Percentiles rank a stretch among this genome's conserved stretches.
Conservation (phyloP, 108 stramenopile species). For the Skeletonema potamos region DNA sequence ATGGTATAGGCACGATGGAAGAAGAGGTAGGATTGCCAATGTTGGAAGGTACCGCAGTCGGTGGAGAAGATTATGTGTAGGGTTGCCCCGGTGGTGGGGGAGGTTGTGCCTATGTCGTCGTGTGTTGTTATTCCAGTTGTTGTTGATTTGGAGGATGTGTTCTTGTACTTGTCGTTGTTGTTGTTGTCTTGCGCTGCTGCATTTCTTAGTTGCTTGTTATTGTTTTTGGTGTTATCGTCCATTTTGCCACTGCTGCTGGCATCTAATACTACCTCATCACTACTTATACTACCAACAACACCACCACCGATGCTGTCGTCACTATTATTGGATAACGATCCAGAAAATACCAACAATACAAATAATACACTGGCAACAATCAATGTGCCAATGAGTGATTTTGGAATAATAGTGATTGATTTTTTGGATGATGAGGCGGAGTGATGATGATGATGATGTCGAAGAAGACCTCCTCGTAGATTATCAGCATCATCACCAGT, state of each 20-base stretch:
- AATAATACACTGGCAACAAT: background rate
- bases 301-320: background rate
- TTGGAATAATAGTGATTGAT: background rate
- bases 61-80: constrained; percentile 58
- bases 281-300: background rate
- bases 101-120: background rate
- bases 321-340: background rate
- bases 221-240: background rate
- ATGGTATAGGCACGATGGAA: constrained; percentile 67
- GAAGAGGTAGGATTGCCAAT: constrained; percentile 89
- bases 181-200: background rate
- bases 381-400: background rate
- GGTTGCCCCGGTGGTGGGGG: constrained; percentile 27
- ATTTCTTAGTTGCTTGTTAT: background rate
- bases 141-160: background rate
- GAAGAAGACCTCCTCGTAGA: too few relatives aligned
- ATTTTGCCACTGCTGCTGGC: background rate
- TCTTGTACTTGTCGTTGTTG: background rate
- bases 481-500: too few relatives aligned
- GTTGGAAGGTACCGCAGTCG: constrained; percentile 55
- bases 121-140: background rate
- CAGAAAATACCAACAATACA: background rate
- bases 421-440: too few relatives aligned
- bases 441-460: too few relatives aligned
- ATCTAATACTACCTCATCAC: background rate